phyloP scores from a whole-genome alignment of 768 basidiomycete genomes.

The Pleurotus ostreatus region DNA sequence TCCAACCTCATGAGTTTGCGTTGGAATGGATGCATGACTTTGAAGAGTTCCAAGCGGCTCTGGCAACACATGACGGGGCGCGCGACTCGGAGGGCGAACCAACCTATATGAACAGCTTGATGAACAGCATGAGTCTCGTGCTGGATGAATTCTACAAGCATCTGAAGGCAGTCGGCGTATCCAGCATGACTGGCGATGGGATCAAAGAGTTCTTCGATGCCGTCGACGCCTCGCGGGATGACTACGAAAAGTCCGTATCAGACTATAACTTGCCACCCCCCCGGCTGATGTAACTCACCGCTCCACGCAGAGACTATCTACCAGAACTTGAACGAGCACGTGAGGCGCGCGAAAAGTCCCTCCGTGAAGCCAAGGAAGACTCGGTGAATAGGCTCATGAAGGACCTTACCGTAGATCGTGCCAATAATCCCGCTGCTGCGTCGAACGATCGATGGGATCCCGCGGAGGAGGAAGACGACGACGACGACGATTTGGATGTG shows the following conservation, averaged over 20 bases:
- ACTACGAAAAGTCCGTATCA: slow-evolving; percentile 76
- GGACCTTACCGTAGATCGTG: slow-evolving; percentile 74
- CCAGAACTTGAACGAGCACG: slow-evolving; percentile 81
- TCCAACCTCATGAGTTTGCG: slow-evolving; percentile 85
- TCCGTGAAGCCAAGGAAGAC: slow-evolving; percentile 67
- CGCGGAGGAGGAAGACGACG: slow-evolving; percentile 54
- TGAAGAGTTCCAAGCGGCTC: slow-evolving; percentile 87
- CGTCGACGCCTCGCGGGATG: slow-evolving; percentile 80
- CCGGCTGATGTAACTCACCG: no score
- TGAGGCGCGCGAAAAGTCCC: slow-evolving; percentile 55
- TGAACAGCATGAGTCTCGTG: slow-evolving; percentile 99
- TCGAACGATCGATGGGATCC: slow-evolving; percentile 61
- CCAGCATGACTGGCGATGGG: slow-evolving; percentile 93
- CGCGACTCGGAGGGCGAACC: slow-evolving; percentile 84
- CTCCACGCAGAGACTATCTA: slow-evolving; percentile 70
- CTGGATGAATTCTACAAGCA: slow-evolving; percentile 98
- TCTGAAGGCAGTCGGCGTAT: slow-evolving; percentile 94
- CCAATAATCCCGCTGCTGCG: slow-evolving; percentile 54
- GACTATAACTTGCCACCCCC: no score
- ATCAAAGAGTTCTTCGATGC: slow-evolving; percentile 89
- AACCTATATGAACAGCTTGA: slow-evolving; percentile 96
- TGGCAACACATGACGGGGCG: slow-evolving; percentile 65
- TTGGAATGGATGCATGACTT: slow-evolving; percentile 99
- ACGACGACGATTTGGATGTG: slow-evolving; percentile 34
- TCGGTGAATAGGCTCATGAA: slow-evolving; percentile 75